Conservation (phyloP, 2,329 filamentous ascomycete species). For the Decorospora gaudefroyi region DNA sequence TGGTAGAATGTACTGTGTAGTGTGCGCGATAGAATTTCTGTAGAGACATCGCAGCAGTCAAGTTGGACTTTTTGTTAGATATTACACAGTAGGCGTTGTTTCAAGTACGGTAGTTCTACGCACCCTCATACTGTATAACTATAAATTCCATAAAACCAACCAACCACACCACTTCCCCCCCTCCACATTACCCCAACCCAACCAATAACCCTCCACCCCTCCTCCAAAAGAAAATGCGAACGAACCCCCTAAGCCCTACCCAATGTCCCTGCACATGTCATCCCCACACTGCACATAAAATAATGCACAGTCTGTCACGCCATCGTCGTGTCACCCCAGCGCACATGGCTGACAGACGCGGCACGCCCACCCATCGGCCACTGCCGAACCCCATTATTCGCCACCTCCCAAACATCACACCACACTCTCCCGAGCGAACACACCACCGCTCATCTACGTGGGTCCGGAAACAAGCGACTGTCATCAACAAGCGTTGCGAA, state of each 20-base stretch:
- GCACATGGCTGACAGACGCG: slow-evolving; percentile 1
- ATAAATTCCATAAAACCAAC: background rate
- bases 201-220: background rate
- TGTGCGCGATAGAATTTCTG: too few relatives aligned
- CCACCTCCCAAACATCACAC: slow-evolving; percentile 27
- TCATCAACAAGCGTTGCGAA: slow-evolving; percentile 1
- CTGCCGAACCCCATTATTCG: slow-evolving; percentile 20
- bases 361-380: slow-evolving; percentile 23
- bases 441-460: slow-evolving; percentile 10
- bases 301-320: too few relatives aligned
- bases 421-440: slow-evolving; percentile 26
- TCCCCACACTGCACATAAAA: too few relatives aligned
- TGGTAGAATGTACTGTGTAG: too few relatives aligned
- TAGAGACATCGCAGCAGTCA: too few relatives aligned
- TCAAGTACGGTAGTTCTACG: too few relatives aligned
- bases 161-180: background rate
- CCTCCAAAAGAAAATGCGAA: background rate
- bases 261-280: too few relatives aligned
- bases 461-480: slow-evolving; percentile 10
- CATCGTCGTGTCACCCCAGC: slow-evolving; percentile 6
- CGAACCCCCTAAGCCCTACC: too few relatives aligned
- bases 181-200: background rate
- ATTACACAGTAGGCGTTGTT: too few relatives aligned
- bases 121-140: too few relatives aligned
- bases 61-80: too few relatives aligned